Base-by-base conservation (phyloP, 331 rosid genomes). In the Stylosanthes scabra region DNA sequence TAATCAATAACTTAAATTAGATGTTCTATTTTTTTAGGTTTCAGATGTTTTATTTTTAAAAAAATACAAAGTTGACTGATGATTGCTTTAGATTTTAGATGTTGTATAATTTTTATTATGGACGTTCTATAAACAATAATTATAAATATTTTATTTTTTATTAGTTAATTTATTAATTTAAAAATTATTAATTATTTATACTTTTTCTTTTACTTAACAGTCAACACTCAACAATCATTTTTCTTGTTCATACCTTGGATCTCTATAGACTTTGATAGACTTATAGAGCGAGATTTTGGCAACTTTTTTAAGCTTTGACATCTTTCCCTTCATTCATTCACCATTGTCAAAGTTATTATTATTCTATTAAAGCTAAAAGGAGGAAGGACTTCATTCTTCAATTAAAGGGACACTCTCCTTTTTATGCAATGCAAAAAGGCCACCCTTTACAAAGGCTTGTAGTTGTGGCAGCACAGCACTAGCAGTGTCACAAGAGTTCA, bases 231-330 rank as follows among this genome's bases (percentile, higher is more conserved):
- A 47, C 54, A 77, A 77, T 68, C 84, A 72, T 74, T 86, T 76
- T 20, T 80, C 80, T 74, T 78, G 78, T 79, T 68, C 59, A 51
- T 79, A 61, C 79, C 77, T 80, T 61, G 80, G 83, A 76, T 74
- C 87, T 77, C 69, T 63, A 65, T 59, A 44, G 68, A 72, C 87
- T 73, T 71, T 72, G 39, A 34, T 34, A 34, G 39, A 34, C 6
- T 34, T 34, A 80, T 34, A 80, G 77, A 69, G 74, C 14, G 67
- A 74, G 83, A 78, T 68, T 85, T 83, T 81, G 81, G 78, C 73
- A 58, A 87, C 83, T 87, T 83, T 55, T 37, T 52, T 10, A 63
- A 75, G 80, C 71, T 86, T 90, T 90, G 97, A 89, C 97, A 86
- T 88, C 88, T 83, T 34, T 60, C 70, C 82, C 77, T 78, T 80